A percentile compares a stretch with the other conserved stretches of the same genome.
phyloP scores from a whole-genome alignment of 2,329 filamentous ascomycete genomes.

The Grosmannia huntii region DNA sequence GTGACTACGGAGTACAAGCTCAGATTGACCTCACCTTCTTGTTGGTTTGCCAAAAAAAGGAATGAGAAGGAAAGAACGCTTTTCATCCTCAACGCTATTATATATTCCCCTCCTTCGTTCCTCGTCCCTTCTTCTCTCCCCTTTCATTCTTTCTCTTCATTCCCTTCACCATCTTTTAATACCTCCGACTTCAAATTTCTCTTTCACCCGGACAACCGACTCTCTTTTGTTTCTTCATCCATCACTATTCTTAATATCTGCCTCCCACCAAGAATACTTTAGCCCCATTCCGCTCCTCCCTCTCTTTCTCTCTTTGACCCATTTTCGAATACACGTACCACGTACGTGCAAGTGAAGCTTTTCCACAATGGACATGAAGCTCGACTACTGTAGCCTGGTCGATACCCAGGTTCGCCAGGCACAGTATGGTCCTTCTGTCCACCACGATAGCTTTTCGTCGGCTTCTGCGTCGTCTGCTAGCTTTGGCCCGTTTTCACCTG shows the following conservation, averaged over 20 bases:
- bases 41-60: background rate
- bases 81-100: slow-evolving; percentile 2
- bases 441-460: slow-evolving; percentile 25
- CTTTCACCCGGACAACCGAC: background rate
- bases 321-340: background rate
- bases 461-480: slow-evolving; percentile 20
- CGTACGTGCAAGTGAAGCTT: background rate
- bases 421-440: background rate
- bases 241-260: background rate
- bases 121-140: background rate
- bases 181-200: background rate
- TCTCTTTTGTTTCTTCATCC: background rate
- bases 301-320: background rate
- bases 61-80: background rate
- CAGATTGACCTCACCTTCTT: background rate
- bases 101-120: background rate
- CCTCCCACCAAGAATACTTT: too few species aligned
- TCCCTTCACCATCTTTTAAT: background rate
- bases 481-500: slow-evolving; percentile 32
- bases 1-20: background rate
- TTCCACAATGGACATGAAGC: background rate
- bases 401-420: background rate
- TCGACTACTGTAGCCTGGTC: background rate
- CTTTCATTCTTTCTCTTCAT: background rate
- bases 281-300: too few species aligned